Evolutionary conservation across 2,329 filamentous ascomycete genomes (phyloP).

Genomic region (Alternaria tenuissima): DNA sequence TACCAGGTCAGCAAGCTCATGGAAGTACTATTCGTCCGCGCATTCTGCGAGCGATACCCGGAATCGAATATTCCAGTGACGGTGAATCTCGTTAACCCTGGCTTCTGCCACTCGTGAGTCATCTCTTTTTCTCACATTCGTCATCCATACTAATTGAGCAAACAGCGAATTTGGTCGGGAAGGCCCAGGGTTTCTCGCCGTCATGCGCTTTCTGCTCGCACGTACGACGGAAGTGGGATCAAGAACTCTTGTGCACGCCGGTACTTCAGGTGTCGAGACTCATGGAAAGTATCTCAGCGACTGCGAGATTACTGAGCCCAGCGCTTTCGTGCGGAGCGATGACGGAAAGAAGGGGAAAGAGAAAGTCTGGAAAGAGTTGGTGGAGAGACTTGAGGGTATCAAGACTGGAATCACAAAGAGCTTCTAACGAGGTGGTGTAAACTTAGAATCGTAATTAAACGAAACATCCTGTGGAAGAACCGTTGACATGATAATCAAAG

Average conservation of each 20-base stretch:
- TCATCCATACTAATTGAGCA: not conserved
- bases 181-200: conserved; percentile 2
- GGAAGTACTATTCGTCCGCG: conserved; percentile 36
- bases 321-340: conserved; percentile 46
- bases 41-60: conserved; percentile 29
- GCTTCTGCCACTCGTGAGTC: conserved; percentile 43
- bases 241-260: conserved; percentile 53
- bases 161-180: conserved; percentile 35
- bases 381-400: conserved; percentile 50
- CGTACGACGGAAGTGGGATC: conserved; percentile 53
- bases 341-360: conserved; percentile 49
- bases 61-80: conserved; percentile 35
- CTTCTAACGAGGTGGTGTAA: not conserved
- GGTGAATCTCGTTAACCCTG: conserved; percentile 46
- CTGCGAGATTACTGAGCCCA: conserved; percentile 37
- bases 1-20: conserved; percentile 46
- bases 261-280: conserved; percentile 42
- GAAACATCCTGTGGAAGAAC: not conserved
- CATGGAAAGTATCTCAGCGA: conserved; percentile 55
- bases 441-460: not conserved
- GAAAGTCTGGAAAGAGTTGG: conserved; percentile 53
- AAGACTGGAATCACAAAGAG: conserved; percentile 36
- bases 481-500: not conserved
- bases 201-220: conserved; percentile 38
- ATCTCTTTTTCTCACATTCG: not conserved